A percentile compares a stretch with the other conserved stretches of the same genome.
These are phyloP conservation scores for Fraxinus americana DNA, from an alignment of 257 asterid species.

Conservation along the genomic window DNA sequence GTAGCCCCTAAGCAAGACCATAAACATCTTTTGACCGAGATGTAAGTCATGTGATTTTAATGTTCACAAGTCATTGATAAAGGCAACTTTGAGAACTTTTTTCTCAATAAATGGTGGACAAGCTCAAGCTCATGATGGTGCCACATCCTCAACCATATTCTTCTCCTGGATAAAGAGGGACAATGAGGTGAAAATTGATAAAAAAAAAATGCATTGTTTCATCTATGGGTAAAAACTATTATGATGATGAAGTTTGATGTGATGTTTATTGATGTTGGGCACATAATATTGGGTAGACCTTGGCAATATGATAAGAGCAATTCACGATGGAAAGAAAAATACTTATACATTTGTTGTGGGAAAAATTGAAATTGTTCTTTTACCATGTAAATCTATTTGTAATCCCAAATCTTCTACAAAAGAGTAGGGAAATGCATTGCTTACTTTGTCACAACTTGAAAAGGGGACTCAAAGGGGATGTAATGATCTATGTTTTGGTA, in stretches of 20 bases:
- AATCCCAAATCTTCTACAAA: not conserved
- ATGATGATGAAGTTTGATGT: conserved; percentile 6
- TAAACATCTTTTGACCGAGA: not conserved
- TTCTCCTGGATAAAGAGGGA: not conserved
- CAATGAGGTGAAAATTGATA: not conserved
- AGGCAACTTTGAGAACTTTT: not conserved
- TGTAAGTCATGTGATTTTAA: not conserved
- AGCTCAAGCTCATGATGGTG: not conserved
- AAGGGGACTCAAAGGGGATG: not conserved
- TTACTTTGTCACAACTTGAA: not conserved
- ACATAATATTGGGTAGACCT: not conserved
- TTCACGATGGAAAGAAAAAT: not conserved
- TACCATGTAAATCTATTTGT: not conserved
- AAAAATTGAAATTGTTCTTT: not conserved
- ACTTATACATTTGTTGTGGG: not conserved
- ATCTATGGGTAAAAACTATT: not conserved
- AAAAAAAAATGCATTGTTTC: not conserved
- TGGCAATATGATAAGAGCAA: not conserved
- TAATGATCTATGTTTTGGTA: not conserved
- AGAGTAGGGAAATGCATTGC: not conserved
- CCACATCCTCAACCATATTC: not conserved
- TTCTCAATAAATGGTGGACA: conserved; percentile 1
- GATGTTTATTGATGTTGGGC: not conserved
- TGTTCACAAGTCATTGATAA: not conserved
- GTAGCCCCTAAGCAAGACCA: not conserved